Base-by-base conservation (phyloP, 2,329 filamentous ascomycete genomes). In the Xylaria hypoxylon region DNA sequence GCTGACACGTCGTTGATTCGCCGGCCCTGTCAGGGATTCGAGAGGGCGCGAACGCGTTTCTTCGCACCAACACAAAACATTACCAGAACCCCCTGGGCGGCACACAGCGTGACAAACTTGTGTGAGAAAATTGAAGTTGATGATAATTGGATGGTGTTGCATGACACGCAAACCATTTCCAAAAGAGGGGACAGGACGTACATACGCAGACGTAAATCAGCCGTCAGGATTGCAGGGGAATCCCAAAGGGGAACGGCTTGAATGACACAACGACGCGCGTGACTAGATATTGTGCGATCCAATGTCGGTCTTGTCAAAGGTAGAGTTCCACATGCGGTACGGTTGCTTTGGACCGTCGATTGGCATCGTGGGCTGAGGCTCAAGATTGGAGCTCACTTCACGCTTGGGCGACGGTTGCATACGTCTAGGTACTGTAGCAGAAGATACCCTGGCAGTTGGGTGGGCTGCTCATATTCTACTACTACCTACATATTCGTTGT, bases 51-150 rank as follows among this genome's bases (percentile, higher is more conserved):
- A 66, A 63, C 75, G 75, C 73, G 74, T 75, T 72, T 75, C 73
- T 73, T 70, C 69, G 67, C 68, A 71, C 70, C 64, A 64, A 69
- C 51, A 55, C 72, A 73, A 76, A 76, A 75, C 73, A 74, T 71
- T 61, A 68, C 66, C 64, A 63, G 68, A 71, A 70, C 17, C 70
- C 70, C 70, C 47, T 38, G 48, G 58, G 56, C 69, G 61, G 70
- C 68, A 71, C 68, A 67, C 62, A 68, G 72, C 56, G 68, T 74
- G 71, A 73, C 72, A 70, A 68, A 68, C 67, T 52, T 48, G 31
- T 48, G 35, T 28, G 40, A 66, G 68, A 70, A 69, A 68, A 71
- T 19, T 64, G 63, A 65, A 58, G 53, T 57, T 33, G 57, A 68
- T 47, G 55, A 62, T 69, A 65, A 75, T 75, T 73, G 72, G 72